Evolutionary conservation across 257 asterid genomes (phyloP), one percentile per base, ranked within the genome.

Genomic region (Penstemon barbatus): DNA sequence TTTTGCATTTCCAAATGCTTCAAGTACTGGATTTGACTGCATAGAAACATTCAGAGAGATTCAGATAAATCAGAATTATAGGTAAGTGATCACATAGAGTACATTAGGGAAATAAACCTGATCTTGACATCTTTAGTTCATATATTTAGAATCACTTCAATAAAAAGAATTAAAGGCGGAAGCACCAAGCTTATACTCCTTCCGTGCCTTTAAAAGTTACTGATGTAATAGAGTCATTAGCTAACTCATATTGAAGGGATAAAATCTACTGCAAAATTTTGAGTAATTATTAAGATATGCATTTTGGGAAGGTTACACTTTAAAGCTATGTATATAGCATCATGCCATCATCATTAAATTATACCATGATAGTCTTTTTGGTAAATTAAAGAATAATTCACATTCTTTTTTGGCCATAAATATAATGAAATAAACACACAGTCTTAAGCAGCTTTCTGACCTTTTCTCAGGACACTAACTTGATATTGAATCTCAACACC

Each of bases 1-100:
- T 90, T 93, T 93, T 66, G 98, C 98, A 83, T 93, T 93, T 75
- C 98, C 98, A 80, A 93, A 93, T 77, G 98, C 98, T 85, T 93
- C 98, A 60, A 93, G 96, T 50, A 93, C 96, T 42, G 99, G 99
- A 77, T 93, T 93, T 50, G 99, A 93, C 99, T 93, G 96, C 88
- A 92, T 37, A 44, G 44, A 66, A 68, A 59, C 77, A 69, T 48
- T 51, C 66, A 65, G 57, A 61, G 55, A 61, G 54, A 50, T 71
- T 68, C 55, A 74, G 66, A 69, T 48, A 3, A 46, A 48, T 45
- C 68, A 61, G 71, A 62, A 62, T 11, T 38, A 55, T 63, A 65
- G 66, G 55, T 39, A 51, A 65, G n/a, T 18, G 49, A 53, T 55
- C 57, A 73, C 66, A 33, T 61, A 61, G 51, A 62, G 13, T 45